Percentiles rank a stretch among this genome's conserved stretches.
Evolutionary conservation across 441 rosid species (phyloP).

Genomic region (Rhodomyrtus psidioides): DNA sequence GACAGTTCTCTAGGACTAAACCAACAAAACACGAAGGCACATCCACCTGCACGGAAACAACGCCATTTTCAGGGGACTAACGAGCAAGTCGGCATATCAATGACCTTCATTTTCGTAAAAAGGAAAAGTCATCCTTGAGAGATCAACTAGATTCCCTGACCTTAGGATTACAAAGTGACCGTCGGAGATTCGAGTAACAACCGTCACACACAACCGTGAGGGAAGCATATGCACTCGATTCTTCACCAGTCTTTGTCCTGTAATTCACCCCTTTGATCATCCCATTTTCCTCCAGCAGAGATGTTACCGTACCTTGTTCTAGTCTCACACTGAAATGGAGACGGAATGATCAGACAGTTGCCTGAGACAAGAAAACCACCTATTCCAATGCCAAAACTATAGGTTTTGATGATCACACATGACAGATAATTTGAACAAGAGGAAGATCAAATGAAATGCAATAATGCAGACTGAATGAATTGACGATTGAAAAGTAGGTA

Average conservation of each 20-base stretch:
- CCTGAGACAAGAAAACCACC: not conserved
- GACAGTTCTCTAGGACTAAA: constrained; percentile 14
- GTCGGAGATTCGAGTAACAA: constrained; percentile 8
- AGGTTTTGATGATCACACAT: not conserved
- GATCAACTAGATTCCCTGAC: not conserved
- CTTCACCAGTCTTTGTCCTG: not conserved
- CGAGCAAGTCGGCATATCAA: not conserved
- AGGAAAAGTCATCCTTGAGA: not conserved
- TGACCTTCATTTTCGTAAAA: not conserved
- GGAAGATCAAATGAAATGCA: not conserved
- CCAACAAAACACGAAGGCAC: constrained; percentile 13
- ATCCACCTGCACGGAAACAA: constrained; percentile 1
- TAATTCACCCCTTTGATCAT: constrained; percentile 5
- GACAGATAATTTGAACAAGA: not conserved
- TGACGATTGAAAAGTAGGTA: not conserved
- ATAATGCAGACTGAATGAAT: not conserved
- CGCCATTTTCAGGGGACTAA: not conserved
- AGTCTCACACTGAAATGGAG: constrained; percentile 4
- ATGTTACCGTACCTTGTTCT: constrained; percentile 15
- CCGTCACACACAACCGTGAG: constrained; percentile 14
- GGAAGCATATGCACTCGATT: not conserved
- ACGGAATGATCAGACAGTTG: not conserved
- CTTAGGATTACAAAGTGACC: constrained; percentile 13
- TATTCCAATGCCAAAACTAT: not conserved
- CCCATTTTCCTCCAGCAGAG: constrained; percentile 6